These are phyloP conservation scores for Sedum album DNA, from an alignment of 164 flowering plant genomes.

Conservation along the genomic window DNA sequence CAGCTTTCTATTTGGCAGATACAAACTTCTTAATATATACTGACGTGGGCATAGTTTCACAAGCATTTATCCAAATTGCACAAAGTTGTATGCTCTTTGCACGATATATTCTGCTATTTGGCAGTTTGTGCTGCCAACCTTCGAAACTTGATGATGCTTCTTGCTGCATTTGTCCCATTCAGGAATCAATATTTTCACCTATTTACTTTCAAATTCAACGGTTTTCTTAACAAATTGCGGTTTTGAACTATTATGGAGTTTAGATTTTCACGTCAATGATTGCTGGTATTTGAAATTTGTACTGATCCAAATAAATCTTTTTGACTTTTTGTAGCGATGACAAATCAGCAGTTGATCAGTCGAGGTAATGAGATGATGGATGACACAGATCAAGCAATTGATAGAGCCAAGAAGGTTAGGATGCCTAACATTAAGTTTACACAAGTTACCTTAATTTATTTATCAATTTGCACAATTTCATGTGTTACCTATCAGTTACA, in stretches of 20 bases:
- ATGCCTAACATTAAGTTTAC: neutral
- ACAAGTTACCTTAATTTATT: neutral
- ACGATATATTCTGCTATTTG: no score
- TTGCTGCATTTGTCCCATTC: neutral
- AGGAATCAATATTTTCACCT: neutral
- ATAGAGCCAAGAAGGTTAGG: conserved; percentile 69
- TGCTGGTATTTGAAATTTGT: neutral
- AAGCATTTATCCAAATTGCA: neutral
- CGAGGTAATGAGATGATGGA: conserved; percentile 73
- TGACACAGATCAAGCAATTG: conserved; percentile 90
- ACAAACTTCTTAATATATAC: no score
- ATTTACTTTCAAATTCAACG: neutral
- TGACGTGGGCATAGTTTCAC: neutral
- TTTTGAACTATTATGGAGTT: neutral
- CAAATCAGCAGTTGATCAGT: conserved; percentile 76
- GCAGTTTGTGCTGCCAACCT: neutral
- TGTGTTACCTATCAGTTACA: neutral
- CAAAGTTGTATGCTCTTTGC: no score
- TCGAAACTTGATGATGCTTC: neutral
- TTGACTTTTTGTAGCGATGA: conserved; percentile 78
- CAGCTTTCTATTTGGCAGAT: no score
- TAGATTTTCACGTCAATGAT: neutral
- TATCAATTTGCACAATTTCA: neutral
- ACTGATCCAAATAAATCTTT: conserved; percentile 9
- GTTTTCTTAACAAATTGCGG: neutral